Conservation (phyloP, 2,329 filamentous ascomycete genomes). For the Fusarium bactridioides region DNA sequence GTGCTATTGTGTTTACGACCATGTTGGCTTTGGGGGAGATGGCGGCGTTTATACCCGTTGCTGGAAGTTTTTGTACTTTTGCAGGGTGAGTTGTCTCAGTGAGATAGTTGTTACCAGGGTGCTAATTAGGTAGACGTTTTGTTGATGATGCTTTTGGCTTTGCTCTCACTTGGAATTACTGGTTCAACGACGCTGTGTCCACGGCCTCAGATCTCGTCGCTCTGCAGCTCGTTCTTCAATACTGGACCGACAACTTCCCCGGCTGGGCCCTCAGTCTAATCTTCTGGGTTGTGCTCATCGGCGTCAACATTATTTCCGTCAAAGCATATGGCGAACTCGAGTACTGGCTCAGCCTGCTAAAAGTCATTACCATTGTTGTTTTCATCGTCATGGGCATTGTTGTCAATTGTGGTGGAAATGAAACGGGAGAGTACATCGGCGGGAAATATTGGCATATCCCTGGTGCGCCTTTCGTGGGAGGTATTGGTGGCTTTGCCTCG, state of each 20-base stretch:
- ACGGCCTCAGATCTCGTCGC: constrained; percentile 66
- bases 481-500: constrained; percentile 71
- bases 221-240: constrained; percentile 62
- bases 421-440: constrained; percentile 62
- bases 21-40: constrained; percentile 69
- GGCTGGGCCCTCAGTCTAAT: constrained; percentile 70
- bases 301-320: constrained; percentile 47
- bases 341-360: constrained; percentile 65
- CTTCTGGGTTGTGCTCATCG: constrained; percentile 64
- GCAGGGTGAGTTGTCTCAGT: constrained; percentile 43
- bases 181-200: constrained; percentile 69
- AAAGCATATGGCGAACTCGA: constrained; percentile 55
- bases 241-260: constrained; percentile 69
- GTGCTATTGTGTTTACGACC: constrained; percentile 64
- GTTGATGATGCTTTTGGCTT: constrained; percentile 64
- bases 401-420: constrained; percentile 61
- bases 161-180: constrained; percentile 67
- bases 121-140: constrained; percentile 47
- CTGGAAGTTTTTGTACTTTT: constrained; percentile 64
- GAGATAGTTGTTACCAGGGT: background rate
- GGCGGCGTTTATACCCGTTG: constrained; percentile 61
- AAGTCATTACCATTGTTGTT: constrained; percentile 62
- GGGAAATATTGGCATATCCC: constrained; percentile 65
- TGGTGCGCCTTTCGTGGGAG: constrained; percentile 70
- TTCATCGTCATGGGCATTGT: constrained; percentile 71